Evolutionary conservation across 2,329 filamentous ascomycete genomes (phyloP).

Genomic region (Coniochaeta hoffmannii): DNA sequence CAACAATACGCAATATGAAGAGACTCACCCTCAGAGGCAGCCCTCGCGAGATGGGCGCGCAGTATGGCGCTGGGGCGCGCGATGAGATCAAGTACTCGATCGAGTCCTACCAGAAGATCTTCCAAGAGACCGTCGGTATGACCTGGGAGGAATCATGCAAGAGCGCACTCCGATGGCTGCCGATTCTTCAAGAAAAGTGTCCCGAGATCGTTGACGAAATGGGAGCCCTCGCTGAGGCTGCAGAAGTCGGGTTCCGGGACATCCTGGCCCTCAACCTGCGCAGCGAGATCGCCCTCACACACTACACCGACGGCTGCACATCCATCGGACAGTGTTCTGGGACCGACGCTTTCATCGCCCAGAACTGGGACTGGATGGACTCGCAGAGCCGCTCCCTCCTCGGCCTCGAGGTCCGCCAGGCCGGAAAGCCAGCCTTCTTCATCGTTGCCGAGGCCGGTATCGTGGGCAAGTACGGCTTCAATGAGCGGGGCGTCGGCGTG

Average conservation of each 20-base stretch:
- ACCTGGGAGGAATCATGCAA: not conserved
- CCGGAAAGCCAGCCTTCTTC: conserved; percentile 36
- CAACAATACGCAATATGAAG: not conserved
- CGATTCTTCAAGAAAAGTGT: not conserved
- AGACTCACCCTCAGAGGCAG: not conserved
- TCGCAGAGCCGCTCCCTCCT: conserved; percentile 42
- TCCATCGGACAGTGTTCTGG: conserved; percentile 26
- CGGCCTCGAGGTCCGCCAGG: conserved; percentile 35
- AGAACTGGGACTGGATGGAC: conserved; percentile 56
- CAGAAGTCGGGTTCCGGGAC: conserved; percentile 35
- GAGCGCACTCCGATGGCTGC: not conserved
- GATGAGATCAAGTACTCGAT: not conserved
- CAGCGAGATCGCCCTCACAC: conserved; percentile 49
- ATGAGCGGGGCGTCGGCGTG: conserved; percentile 48
- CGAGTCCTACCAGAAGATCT: not conserved
- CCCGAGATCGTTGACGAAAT: conserved; percentile 26
- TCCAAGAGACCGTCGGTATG: not conserved
- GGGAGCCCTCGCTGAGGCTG: conserved; percentile 44
- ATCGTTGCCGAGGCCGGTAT: conserved; percentile 53
- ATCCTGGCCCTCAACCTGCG: conserved; percentile 51
- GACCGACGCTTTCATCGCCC: conserved; percentile 30
- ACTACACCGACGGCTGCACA: conserved; percentile 53
- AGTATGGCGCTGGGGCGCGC: not conserved
- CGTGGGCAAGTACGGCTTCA: conserved; percentile 59
- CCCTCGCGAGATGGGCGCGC: not conserved